phyloP scores from a whole-genome alignment of 768 basidiomycete genomes.

The Trametes cingulata region DNA sequence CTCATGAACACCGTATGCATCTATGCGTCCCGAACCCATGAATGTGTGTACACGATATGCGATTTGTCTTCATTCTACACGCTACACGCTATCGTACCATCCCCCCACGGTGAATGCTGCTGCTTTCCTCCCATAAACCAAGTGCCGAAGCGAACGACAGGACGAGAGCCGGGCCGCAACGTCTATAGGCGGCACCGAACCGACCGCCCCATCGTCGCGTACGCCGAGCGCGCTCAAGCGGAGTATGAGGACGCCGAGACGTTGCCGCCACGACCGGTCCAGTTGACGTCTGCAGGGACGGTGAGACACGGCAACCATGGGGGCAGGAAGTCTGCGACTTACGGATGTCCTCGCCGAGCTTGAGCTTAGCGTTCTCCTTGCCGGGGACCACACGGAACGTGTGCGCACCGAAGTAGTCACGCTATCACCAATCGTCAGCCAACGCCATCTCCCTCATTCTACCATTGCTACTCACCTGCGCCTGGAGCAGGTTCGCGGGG shows the following conservation, averaged over 20 bases:
- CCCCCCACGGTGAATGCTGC: not conserved
- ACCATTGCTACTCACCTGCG: conserved; percentile 55
- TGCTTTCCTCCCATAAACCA: not conserved
- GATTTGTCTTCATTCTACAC: conserved; percentile 14
- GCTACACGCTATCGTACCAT: conserved; percentile 17
- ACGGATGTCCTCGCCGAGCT: conserved; percentile 86
- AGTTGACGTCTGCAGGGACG: conserved; percentile 80
- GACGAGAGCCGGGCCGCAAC: not conserved
- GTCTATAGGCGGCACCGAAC: conserved; percentile 6
- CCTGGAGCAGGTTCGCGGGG: conserved; percentile 94
- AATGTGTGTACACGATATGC: not conserved
- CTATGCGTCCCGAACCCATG: not conserved
- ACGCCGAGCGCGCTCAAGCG: conserved; percentile 43
- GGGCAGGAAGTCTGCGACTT: conserved; percentile 37
- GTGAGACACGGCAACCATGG: not conserved
- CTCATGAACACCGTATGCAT: not conserved
- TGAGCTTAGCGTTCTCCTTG: conserved; percentile 83
- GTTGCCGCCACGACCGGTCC: conserved; percentile 97
- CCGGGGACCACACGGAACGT: conserved; percentile 95
- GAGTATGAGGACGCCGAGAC: conserved; percentile 88
- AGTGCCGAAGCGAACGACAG: not conserved
- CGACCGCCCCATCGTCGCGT: not conserved
- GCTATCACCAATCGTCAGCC: conserved; percentile 43
- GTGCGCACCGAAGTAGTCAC: conserved; percentile 99
- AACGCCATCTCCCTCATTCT: not conserved